Evolutionary conservation across 306 rosid genomes (phyloP).

Genomic region (Fagus sylvatica): DNA sequence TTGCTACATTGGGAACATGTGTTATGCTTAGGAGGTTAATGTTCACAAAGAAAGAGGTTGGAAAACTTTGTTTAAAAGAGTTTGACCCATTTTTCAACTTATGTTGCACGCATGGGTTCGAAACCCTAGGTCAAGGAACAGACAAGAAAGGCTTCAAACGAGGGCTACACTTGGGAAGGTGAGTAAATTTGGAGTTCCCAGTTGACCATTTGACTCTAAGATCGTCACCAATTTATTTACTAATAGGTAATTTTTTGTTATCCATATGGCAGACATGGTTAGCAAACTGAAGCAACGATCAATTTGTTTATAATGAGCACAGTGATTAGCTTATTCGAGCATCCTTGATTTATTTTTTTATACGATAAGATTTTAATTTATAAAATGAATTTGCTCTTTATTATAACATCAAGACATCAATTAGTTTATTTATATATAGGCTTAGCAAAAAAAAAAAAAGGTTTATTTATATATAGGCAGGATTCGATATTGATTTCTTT

Average conservation of each 20-base stretch:
- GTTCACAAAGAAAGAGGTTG: constrained; percentile 27
- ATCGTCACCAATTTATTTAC: constrained; percentile 19
- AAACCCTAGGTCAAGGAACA: constrained; percentile 30
- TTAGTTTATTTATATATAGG: too few relatives aligned
- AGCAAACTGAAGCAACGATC: constrained; percentile 20
- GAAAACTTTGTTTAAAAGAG: constrained; percentile 16
- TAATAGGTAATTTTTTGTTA: constrained; percentile 12
- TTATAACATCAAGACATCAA: too few relatives aligned
- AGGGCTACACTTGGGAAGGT: constrained; percentile 25
- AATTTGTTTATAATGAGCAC: background rate
- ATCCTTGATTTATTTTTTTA: background rate
- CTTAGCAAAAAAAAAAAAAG: too few relatives aligned
- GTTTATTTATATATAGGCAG: too few relatives aligned
- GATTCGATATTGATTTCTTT: too few relatives aligned
- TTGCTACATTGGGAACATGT: background rate
- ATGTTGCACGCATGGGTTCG: constrained; percentile 33
- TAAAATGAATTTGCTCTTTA: too few relatives aligned
- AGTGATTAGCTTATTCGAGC: background rate
- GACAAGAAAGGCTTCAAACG: constrained; percentile 42
- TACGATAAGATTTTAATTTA: background rate
- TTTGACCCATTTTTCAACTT: constrained; percentile 40
- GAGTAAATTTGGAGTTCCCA: constrained; percentile 21
- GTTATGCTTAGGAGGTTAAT: background rate
- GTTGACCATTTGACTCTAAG: constrained; percentile 13
- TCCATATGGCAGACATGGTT: constrained; percentile 14